Conservation (phyloP, 176 grass and related monocot species). For the Triticum turgidum region DNA sequence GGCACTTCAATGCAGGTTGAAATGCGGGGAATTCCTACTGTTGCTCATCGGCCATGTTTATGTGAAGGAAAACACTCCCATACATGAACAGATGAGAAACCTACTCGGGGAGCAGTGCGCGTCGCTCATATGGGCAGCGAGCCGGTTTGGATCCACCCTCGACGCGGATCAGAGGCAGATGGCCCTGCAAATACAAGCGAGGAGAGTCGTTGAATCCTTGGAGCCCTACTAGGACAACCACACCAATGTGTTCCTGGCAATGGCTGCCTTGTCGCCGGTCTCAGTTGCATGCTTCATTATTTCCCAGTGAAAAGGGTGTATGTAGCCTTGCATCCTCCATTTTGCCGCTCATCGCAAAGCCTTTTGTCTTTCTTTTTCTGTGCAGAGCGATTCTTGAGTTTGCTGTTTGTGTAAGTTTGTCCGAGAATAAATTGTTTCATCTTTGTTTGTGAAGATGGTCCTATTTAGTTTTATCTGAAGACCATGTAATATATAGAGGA, state of each 20-base stretch:
- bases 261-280: neutral
- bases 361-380: constrained; percentile 1
- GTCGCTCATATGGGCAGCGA: constrained; percentile 89
- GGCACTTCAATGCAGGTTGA: constrained; percentile 58
- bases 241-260: neutral
- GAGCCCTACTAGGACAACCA: constrained; percentile 52
- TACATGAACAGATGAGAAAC: constrained; percentile 73
- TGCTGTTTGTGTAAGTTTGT: constrained; percentile 14
- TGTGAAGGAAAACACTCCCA: constrained; percentile 78
- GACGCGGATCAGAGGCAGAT: constrained; percentile 81
- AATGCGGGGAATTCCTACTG: constrained; percentile 90
- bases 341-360: neutral
- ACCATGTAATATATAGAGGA: neutral
- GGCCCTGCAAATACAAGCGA: constrained; percentile 89
- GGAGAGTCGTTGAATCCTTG: constrained; percentile 81
- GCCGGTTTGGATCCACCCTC: constrained; percentile 87
- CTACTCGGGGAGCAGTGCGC: constrained; percentile 84
- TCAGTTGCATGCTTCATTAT: constrained; percentile 9
- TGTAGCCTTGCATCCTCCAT: neutral
- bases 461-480: constrained; percentile 17
- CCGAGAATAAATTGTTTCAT: neutral
- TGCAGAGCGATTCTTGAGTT: constrained; percentile 35
- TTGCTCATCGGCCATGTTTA: constrained; percentile 88
- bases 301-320: too few relatives aligned
- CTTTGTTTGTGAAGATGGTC: neutral